Percentiles rank a stretch among this genome's conserved stretches.
Conservation (phyloP, 2,329 filamentous ascomycete species). For the Fusarium veterinarium region DNA sequence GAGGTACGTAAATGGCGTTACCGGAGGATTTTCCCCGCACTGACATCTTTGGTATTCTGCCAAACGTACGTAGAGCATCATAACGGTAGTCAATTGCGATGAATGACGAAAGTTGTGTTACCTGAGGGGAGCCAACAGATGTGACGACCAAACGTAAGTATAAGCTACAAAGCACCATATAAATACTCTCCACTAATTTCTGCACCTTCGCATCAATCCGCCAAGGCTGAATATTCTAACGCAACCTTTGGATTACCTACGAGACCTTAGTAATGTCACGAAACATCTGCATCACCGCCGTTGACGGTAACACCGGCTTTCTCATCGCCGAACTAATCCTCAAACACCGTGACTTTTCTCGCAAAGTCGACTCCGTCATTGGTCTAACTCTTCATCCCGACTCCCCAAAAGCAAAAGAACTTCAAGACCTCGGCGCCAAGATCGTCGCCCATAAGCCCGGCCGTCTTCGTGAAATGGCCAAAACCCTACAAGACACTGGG, state of each 20-base stretch:
- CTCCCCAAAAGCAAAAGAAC: conserved; percentile 18
- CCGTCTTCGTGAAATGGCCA: conserved; percentile 7
- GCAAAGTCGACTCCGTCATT: conserved; percentile 54
- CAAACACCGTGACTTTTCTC: conserved; percentile 55
- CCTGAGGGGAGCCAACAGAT: background rate
- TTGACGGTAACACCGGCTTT: conserved; percentile 63
- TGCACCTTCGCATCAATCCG: background rate
- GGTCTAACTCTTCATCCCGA: conserved; percentile 56
- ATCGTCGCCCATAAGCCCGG: conserved; percentile 14
- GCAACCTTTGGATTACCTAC: rapidly evolving
- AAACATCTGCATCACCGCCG: conserved; percentile 61
- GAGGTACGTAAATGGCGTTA: conserved; percentile 10
- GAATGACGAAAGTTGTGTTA: background rate
- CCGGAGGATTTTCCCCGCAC: background rate
- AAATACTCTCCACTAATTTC: background rate
- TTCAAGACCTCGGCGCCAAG: conserved; percentile 11
- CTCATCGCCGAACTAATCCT: conserved; percentile 62
- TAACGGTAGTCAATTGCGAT: background rate
- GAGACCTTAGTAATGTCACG: conserved; percentile 53
- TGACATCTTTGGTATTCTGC: rapidly evolving
- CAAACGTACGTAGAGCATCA: background rate
- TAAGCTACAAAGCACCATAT: no score
- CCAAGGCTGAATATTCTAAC: background rate
- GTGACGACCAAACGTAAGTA: background rate
- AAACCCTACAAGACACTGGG: background rate